A percentile compares a stretch with the other conserved stretches of the same genome.
Evolutionary conservation across 208 protist species (phyloP).

Genomic region (Crithidia acanthocephali): DNA sequence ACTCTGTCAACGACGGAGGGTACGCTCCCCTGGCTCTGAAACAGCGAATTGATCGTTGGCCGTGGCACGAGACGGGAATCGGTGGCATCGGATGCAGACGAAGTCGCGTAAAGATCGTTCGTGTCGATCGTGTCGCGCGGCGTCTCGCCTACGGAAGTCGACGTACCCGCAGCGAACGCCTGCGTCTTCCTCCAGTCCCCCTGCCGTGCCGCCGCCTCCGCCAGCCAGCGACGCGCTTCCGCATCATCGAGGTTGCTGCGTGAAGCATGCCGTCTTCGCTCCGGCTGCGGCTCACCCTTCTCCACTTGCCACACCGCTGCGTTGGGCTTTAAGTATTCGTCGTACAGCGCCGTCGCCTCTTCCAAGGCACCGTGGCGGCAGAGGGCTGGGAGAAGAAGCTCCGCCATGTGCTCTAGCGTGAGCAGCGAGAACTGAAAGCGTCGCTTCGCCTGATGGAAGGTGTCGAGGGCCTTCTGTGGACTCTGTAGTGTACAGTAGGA

Average conservation of each 20-base stretch:
- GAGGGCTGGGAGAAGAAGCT: constrained; percentile 65
- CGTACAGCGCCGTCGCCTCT: constrained; percentile 45
- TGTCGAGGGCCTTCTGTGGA: constrained; percentile 58
- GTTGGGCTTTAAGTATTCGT: constrained; percentile 35
- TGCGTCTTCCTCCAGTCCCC: constrained; percentile 55
- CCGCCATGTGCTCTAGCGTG: constrained; percentile 73
- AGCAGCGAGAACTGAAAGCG: constrained; percentile 51
- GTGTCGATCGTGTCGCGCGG: not conserved
- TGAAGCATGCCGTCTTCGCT: not conserved
- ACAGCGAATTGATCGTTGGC: constrained; percentile 26
- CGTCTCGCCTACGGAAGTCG: not conserved
- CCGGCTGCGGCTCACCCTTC: not conserved
- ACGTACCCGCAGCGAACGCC: not conserved
- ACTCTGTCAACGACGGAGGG: too few species aligned
- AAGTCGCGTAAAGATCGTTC: not conserved
- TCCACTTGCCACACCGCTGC: not conserved
- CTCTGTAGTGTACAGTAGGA: constrained; percentile 58
- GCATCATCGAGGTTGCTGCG: constrained; percentile 24
- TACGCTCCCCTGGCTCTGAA: constrained; percentile 7
- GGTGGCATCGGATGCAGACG: not conserved
- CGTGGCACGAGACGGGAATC: not conserved
- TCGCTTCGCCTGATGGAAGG: constrained; percentile 51
- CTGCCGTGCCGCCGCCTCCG: constrained; percentile 74
- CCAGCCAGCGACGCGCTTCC: constrained; percentile 49
- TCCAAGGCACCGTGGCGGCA: constrained; percentile 46